Percentiles rank a stretch among this genome's conserved stretches.
Evolutionary conservation across 1,284 basidiomycete genomes (phyloP).

Genomic region (Cutaneotrichosporon dermatis): DNA sequence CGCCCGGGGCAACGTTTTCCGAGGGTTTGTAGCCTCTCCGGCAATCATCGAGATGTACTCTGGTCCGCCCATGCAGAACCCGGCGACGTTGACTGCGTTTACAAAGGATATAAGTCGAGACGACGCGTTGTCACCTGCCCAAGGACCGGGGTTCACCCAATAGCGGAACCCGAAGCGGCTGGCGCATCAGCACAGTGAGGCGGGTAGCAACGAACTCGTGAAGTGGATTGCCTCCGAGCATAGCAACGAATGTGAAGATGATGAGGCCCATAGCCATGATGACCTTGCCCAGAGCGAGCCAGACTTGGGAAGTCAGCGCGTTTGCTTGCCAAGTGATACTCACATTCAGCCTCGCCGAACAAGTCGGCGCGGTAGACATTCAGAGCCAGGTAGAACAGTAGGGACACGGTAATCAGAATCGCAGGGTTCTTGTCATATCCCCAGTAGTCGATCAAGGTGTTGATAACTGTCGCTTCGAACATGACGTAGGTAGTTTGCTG

Average conservation of each 20-base stretch:
- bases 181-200: too few species aligned
- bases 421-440: not conserved
- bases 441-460: slow-evolving; percentile 7
- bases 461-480: slow-evolving; percentile 1
- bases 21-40: slow-evolving; percentile 56
- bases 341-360: slow-evolving; percentile 15
- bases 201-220: slow-evolving; percentile 11
- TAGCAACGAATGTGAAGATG: not conserved
- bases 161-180: slow-evolving; percentile 20
- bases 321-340: not conserved
- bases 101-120: slow-evolving; percentile 28
- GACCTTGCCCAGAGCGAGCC: slow-evolving; percentile 14
- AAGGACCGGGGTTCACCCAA: slow-evolving; percentile 4
- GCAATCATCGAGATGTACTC: slow-evolving; percentile 49
- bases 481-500: not conserved
- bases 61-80: slow-evolving; percentile 33
- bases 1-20: slow-evolving; percentile 66
- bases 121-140: slow-evolving; percentile 5
- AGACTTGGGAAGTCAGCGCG: not conserved
- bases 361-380: slow-evolving; percentile 9
- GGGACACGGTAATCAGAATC: not conserved
- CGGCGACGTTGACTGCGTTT: slow-evolving; percentile 25
- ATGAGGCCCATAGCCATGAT: slow-evolving; percentile 4
- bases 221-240: slow-evolving; percentile 29
- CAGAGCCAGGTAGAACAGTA: not conserved